Base-by-base conservation (phyloP, 2,329 filamentous ascomycete genomes). In the Fusarium redolens region DNA sequence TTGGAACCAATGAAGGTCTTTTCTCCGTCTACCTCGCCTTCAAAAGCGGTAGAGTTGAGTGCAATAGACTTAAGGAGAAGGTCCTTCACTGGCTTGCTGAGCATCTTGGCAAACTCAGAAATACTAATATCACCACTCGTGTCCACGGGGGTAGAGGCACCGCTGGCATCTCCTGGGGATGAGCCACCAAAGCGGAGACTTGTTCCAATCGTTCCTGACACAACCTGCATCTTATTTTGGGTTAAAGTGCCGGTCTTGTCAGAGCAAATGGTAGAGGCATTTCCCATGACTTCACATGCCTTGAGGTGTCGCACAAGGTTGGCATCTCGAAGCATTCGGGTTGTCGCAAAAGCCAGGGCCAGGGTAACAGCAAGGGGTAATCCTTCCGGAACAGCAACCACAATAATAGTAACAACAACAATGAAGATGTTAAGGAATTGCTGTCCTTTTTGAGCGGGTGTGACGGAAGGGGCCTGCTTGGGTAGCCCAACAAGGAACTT, bases 281-380 rank as follows among this genome's bases (percentile, higher is more conserved):
- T 94, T 58, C 92, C 92, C 92, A 94, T 94, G 50, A 93, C 93
- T 80, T 94, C 92, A 76, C 92, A 94, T 28, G 92, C 92, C 77
- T 93, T 92, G 63, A 95, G 86, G 64, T 94, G 91, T 40, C 92
- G 90, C 48, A 94, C 92, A 65, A 95, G 83, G 76, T 94, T 94
- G 82, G 93, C 92, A 80, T 94, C 92, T 75, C 89, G 92, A 65
- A 94, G 82, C 92, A 94, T 94, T 61, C 91, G 89, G 15, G 90
- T 93, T 2, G 92, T 94, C 8, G 92, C 92, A 80, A 94, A 94
- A 14, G 92, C 92, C 48, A 95, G 83, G 20, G 92, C 92, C 31
- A 95, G 84, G 0, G 92, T 95, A n/a, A 94, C 92, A 25, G 92
- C 92, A 50, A 95, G 85, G 8, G 92, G 92, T 37, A 95, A 86